These are phyloP conservation scores for Penicillium sp. DNA, from an alignment of 2,329 filamentous ascomycete genomes.

Conservation along the genomic window DNA sequence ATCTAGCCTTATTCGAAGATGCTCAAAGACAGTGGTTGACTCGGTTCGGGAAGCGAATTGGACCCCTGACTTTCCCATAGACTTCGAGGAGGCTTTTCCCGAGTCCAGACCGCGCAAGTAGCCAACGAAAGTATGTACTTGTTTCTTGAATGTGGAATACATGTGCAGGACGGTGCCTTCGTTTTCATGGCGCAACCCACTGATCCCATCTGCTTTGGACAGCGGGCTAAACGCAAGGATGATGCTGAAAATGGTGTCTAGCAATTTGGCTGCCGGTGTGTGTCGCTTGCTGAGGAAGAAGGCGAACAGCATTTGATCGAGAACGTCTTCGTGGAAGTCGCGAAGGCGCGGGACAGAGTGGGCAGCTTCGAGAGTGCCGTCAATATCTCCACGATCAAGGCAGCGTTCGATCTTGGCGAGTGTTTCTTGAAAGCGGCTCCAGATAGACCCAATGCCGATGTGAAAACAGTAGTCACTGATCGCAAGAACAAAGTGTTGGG, in stretches of 20 bases:
- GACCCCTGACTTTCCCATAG: conserved; percentile 24
- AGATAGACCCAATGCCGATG: conserved; percentile 68
- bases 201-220: conserved; percentile 37
- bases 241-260: conserved; percentile 72
- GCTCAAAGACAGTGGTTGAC: conserved; percentile 61
- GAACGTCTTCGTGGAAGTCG: conserved; percentile 66
- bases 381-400: conserved; percentile 50
- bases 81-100: conserved; percentile 55
- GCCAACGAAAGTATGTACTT: conserved; percentile 69
- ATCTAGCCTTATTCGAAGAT: conserved; percentile 67
- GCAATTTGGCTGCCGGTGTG: conserved; percentile 65
- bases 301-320: conserved; percentile 72
- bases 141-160: conserved; percentile 66
- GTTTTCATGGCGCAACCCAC: conserved; percentile 39
- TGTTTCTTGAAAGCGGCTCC: conserved; percentile 66
- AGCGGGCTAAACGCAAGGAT: conserved; percentile 66
- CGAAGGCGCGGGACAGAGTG: conserved; percentile 66
- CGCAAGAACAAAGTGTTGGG: conserved; percentile 72
- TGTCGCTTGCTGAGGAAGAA: conserved; percentile 73
- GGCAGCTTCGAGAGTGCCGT: conserved; percentile 48
- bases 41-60: conserved; percentile 33
- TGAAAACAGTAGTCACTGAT: conserved; percentile 78
- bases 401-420: conserved; percentile 62
- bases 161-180: conserved; percentile 50
- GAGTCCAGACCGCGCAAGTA: conserved; percentile 66